Evolutionary conservation across 768 basidiomycete genomes (phyloP), one percentile per base, ranked within the genome.

Genomic region (Crassisporium funariophilum): DNA sequence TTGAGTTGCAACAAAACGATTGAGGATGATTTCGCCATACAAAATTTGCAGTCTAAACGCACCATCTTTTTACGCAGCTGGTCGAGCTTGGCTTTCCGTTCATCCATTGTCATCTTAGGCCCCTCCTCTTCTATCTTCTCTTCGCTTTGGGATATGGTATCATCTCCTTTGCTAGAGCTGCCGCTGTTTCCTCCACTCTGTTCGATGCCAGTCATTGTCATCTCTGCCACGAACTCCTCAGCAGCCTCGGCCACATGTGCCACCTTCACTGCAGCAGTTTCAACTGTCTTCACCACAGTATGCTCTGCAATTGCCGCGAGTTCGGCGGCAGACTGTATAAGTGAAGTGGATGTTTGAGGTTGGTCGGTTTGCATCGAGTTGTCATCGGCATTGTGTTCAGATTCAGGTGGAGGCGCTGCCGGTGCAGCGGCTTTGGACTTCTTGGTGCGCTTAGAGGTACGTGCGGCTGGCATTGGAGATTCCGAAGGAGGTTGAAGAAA

Each of bases 21-120:
- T n/a, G n/a, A n/a, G n/a, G n/a, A n/a, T n/a, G n/a, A n/a, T n/a
- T n/a, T 16, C 15, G 10, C 16, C 25, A 7, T 21, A 19, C 15
- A 31, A 23, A 46, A 50, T 31, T 47, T 49, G 27, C 12, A 43
- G 41, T 21, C n/a, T 21, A 47, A n/a, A 75, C 81, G 37, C 42
- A 93, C 95, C 82, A 93, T 91, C 61, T 82, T 84, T 64, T 80
- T 77, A 51, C 90, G 74, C 33, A 97, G 73, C 55, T 83, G 73
- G 20, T 84, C 85, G 66, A 95, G 67, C 71, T 88, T 94, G 15
- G 78, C 81, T 64, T 83, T 83, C 47, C 91, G 72, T 55, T 88
- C 88, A 44, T 86, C 84, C 76, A 88, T 75, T 0, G 81, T 78
- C 60, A 75, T 41, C 44, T 69, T 64, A 47, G 54, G 61, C 12